Evolutionary conservation across 2,329 filamentous ascomycete species (phyloP), one percentile per base, ranked within the genome.

Genomic region (Fusarium sp.): DNA sequence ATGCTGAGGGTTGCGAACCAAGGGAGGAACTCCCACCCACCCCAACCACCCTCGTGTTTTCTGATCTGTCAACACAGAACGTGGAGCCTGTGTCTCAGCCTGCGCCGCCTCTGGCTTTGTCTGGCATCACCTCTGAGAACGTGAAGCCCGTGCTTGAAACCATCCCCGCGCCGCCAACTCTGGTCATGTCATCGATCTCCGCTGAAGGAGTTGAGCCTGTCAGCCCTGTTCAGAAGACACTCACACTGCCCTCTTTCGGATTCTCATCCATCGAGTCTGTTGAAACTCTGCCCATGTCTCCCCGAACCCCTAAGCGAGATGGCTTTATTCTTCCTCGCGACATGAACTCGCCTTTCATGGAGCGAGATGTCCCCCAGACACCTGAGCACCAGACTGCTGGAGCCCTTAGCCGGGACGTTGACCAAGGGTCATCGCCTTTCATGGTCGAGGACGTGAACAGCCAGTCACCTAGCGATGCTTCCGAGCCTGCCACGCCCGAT

Each of bases 361-460:
- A 75, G 26, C 71, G 71, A 30, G 70, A 75, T n/a, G 63, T 71
- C 13, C 80, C 83, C 19, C 72, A 79, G 57, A 81, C 81, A 20
- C 78, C 82, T 14, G 72, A 79, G 75, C 73, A 76, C 77, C 69
- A 77, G 39, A 47, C 40, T 15, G 35, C 35, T 9, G 35, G 35
- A 32, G 76, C 83, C 57, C 77, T 84, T 59, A 77, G 81, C 60
- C 81, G 83, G 71, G 81, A 80, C 60, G 84, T 81, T 68, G 75
- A 74, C 39, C 80, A 79, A 58, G 75, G 77, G 20, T 71, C 78
- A 3, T 76, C 79, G 0, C 82, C 83, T 10, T 72, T 86, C 50
- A 89, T 91, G 75, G 87, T 87, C 5, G 89, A 92, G 74, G 89
- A 92, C 71, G 86, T 88, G 64, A 88, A 87, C 5, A 82, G 84